phyloP scores from a whole-genome alignment of 768 basidiomycete genomes.

The Lentinula lateritia region DNA sequence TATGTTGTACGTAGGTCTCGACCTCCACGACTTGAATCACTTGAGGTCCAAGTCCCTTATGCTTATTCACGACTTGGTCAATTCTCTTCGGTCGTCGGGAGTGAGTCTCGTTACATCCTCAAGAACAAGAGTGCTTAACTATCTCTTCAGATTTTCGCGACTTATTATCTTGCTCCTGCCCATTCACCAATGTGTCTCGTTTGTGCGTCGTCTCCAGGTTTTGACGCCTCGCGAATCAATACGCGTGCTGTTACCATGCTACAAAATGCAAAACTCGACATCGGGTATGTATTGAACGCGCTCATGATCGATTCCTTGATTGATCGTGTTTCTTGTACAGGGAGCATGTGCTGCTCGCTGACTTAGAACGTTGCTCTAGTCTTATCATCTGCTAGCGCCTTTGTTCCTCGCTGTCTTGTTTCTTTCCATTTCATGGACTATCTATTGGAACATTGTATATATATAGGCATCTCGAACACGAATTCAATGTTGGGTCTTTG shows the following conservation, averaged over 20 bases:
- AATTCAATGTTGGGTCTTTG: neutral
- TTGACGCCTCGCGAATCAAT: constrained; percentile 35
- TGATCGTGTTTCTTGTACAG: constrained; percentile 20
- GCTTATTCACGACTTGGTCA: constrained; percentile 60
- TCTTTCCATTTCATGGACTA: constrained; percentile 2
- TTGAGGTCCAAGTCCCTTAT: constrained; percentile 54
- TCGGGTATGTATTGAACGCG: constrained; percentile 28
- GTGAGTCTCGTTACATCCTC: constrained; percentile 29
- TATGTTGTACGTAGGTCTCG: constrained; percentile 39
- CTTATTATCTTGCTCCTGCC: constrained; percentile 59
- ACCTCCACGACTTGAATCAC: constrained; percentile 66
- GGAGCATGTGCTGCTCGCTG: constrained; percentile 44
- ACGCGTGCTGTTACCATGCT: constrained; percentile 38
- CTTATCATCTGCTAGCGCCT: constrained; percentile 45
- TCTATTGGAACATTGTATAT: neutral
- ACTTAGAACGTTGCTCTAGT: constrained; percentile 47
- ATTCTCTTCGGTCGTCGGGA: constrained; percentile 54
- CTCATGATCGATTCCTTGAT: neutral
- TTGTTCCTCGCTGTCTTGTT: neutral
- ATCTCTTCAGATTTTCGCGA: constrained; percentile 46
- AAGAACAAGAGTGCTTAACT: neutral
- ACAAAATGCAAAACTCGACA: constrained; percentile 34
- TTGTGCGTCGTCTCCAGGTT: constrained; percentile 42
- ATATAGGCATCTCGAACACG: neutral
- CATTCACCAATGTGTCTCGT: constrained; percentile 55